Conservation (phyloP, 1,139 yeast species). For the Suhomyces guaymorum region DNA sequence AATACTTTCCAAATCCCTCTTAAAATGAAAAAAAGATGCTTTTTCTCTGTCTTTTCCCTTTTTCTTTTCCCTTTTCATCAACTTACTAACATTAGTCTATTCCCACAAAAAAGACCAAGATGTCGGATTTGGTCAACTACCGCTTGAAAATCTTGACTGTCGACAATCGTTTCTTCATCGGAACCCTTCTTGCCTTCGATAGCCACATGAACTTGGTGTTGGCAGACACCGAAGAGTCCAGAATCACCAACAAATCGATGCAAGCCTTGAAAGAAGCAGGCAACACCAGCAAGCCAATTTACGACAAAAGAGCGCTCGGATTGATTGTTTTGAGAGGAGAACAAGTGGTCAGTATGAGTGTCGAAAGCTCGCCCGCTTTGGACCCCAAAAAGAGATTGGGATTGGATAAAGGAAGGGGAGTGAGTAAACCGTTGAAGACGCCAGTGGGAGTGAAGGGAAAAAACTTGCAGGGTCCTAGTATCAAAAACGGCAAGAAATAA, state of each 20-base stretch:
- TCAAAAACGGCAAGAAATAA: slow-evolving; percentile 8
- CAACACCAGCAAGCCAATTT: slow-evolving; percentile 31
- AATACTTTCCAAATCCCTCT: no score
- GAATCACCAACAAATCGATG: slow-evolving; percentile 64
- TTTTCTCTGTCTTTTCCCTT: no score
- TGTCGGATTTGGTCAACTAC: slow-evolving; percentile 73
- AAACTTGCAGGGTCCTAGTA: slow-evolving; percentile 17
- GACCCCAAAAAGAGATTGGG: slow-evolving; percentile 46
- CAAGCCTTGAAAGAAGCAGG: slow-evolving; percentile 37
- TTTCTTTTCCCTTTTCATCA: no score
- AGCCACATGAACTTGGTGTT: slow-evolving; percentile 85
- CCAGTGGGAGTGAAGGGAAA: slow-evolving; percentile 16
- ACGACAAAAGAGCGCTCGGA: slow-evolving; percentile 72
- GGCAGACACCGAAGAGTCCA: slow-evolving; percentile 80
- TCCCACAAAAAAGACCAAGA: slow-evolving; percentile 47
- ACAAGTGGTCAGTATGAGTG: slow-evolving; percentile 77
- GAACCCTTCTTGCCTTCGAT: slow-evolving; percentile 85
- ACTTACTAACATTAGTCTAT: slow-evolving; percentile 9
- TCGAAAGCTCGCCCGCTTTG: slow-evolving; percentile 74
- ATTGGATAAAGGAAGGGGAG: slow-evolving; percentile 48
- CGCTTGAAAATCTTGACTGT: slow-evolving; percentile 70
- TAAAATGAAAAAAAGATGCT: no score
- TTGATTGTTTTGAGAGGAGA: slow-evolving; percentile 86
- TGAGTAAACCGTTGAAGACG: slow-evolving; percentile 40
- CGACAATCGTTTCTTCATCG: slow-evolving; percentile 76